Percentiles rank a stretch among this genome's conserved stretches.
These are phyloP conservation scores for Colletotrichum phormii DNA, from an alignment of 2,329 filamentous ascomycete genomes.

Conservation along the genomic window DNA sequence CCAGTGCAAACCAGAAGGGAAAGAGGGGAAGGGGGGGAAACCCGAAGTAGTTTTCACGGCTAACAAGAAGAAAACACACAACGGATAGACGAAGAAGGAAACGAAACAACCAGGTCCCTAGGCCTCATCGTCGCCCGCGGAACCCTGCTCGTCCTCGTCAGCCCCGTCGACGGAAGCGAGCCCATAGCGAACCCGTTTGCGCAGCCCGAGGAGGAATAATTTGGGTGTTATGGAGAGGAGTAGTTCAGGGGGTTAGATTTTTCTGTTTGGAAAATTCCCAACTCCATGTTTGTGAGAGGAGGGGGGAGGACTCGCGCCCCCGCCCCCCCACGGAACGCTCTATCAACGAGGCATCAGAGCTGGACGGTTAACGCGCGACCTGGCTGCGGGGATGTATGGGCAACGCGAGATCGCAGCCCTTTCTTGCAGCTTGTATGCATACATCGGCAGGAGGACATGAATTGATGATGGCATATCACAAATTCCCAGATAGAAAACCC, in stretches of 20 bases:
- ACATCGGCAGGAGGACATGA: slow-evolving; percentile 7
- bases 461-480: background rate
- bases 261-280: too few species aligned
- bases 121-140: slow-evolving; percentile 92
- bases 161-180: slow-evolving; percentile 93
- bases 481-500: background rate
- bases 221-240: too few species aligned
- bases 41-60: background rate
- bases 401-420: too few species aligned
- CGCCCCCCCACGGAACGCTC: too few species aligned
- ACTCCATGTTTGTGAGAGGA: too few species aligned
- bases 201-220: slow-evolving; percentile 72
- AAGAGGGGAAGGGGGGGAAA: background rate
- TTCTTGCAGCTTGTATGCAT: too few species aligned
- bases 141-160: slow-evolving; percentile 92
- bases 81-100: slow-evolving; percentile 86
- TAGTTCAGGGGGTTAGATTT: too few species aligned
- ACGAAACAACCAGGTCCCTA: slow-evolving; percentile 82
- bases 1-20: too few species aligned
- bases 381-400: too few species aligned
- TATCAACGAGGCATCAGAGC: too few species aligned
- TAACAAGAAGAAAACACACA: background rate
- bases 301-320: too few species aligned
- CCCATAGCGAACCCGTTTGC: slow-evolving; percentile 95
- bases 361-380: too few species aligned